Base-by-base conservation (phyloP, 768 basidiomycete genomes). In the Phaeolepiota aurea region DNA sequence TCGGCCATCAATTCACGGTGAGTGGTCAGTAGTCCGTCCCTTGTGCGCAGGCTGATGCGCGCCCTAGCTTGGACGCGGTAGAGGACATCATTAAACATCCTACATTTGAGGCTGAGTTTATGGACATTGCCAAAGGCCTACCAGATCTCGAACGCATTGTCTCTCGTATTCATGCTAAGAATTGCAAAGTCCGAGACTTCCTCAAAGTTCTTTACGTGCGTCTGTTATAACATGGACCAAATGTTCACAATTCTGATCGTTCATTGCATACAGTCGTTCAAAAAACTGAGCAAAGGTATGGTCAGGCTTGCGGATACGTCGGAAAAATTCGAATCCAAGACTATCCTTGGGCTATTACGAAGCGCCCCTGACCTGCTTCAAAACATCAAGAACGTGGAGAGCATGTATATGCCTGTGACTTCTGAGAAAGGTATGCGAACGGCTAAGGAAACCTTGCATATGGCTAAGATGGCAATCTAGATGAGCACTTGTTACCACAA, bases 141-240 rank as follows among this genome's bases (percentile, higher is more conserved):
- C 92, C 92, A 4, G 94, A 98, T 57, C 72, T 94, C 5, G 90
- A 98, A 56, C 87, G 96, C 10, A 79, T 96, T 43, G 82, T 99
- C 7, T 92, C 92, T 10, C 83, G 96, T 25, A 86, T 98, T 41
- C 96, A 98, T 54, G 93, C 93, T 10, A 90, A 85, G 56, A 87
- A 80, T 43, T 88, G 88, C 62, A 83, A 77, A 57, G 77, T 92
- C 45, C 79, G 73, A 48, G 90, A 96, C 53, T 99, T 99, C 57
- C 56, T 84, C 47, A 87, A 82, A 55, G 85, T 94, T 16, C 70
- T 96, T 7, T 62, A 65, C 34, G 91, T 92, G 56, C 32, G 66
- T 51, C 23, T 20, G 14, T 32, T 10, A 21, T n/a, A n/a, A n/a
- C n/a, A n/a, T n/a, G n/a, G n/a, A n/a, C n/a, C n/a, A n/a, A n/a